These are phyloP conservation scores for Zanthoxylum bungeanum DNA, from an alignment of 345 rosid genomes.

Conservation along the genomic window DNA sequence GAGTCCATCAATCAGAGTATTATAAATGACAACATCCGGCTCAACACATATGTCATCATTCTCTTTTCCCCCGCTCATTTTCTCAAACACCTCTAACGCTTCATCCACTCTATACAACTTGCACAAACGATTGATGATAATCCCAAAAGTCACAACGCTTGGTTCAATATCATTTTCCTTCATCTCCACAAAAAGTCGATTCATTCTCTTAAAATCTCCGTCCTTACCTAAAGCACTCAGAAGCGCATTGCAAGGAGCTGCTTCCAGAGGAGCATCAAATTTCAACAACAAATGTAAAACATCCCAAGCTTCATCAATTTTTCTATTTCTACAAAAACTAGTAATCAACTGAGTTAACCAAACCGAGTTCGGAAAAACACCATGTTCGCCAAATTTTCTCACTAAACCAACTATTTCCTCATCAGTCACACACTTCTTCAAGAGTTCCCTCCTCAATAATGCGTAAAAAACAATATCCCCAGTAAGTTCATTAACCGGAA, in stretches of 20 bases:
- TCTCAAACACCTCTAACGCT: constrained; percentile 56
- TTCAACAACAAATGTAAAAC: constrained; percentile 41
- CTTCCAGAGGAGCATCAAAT: constrained; percentile 40
- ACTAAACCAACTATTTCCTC: constrained; percentile 43
- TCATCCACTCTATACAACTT: constrained; percentile 58
- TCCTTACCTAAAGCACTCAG: constrained; percentile 52
- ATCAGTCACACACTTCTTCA: constrained; percentile 26
- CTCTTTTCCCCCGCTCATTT: constrained; percentile 34
- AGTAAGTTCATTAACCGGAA: constrained; percentile 42
- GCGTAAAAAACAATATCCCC: constrained; percentile 43
- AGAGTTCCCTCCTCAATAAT: constrained; percentile 25
- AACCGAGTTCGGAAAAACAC: constrained; percentile 45
- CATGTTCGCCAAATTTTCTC: constrained; percentile 38
- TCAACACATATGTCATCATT: constrained; percentile 37
- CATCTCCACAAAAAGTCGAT: constrained; percentile 51
- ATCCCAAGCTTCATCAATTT: constrained; percentile 42
- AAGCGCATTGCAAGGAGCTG: constrained; percentile 57
- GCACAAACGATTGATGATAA: constrained; percentile 57
- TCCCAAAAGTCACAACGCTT: constrained; percentile 58
- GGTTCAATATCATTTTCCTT: constrained; percentile 48
- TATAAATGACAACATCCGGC: constrained; percentile 62
- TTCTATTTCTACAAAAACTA: constrained; percentile 41
- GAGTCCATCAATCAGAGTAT: constrained; percentile 68
- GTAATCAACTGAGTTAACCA: constrained; percentile 45
- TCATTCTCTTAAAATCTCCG: constrained; percentile 49